Evolutionary conservation across 73 alveolate species (phyloP).

Genomic region (Loxodes magnus): DNA sequence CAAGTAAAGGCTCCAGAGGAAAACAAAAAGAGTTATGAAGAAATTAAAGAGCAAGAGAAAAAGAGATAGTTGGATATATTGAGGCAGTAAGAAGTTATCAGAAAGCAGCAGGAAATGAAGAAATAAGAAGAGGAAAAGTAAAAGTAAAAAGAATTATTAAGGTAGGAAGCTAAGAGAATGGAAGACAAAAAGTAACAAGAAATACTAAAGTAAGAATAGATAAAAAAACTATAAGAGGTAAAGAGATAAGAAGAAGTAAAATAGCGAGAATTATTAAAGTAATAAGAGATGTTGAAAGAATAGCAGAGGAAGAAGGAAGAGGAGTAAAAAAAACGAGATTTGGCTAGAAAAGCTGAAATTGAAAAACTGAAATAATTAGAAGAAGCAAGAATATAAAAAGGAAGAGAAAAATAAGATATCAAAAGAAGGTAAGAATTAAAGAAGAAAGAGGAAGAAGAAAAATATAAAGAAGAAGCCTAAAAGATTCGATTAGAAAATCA

Average conservation of each 20-base stretch:
- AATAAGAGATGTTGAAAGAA: background rate
- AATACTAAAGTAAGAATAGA: background rate
- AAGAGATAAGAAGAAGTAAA: background rate
- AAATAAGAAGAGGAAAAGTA: slow-evolving; percentile 8
- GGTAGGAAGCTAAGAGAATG: background rate
- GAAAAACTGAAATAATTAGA: background rate
- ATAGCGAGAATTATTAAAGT: background rate
- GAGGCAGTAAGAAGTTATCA: slow-evolving; percentile 6
- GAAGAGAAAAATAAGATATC: no score
- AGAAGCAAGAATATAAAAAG: background rate
- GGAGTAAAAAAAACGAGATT: slow-evolving; percentile 8
- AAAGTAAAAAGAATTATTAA: slow-evolving; percentile 6
- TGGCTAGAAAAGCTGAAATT: background rate
- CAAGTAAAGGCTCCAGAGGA: slow-evolving; percentile 4
- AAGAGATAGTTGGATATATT: background rate
- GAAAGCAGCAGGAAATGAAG: slow-evolving; percentile 25
- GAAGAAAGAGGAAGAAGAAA: slow-evolving; percentile 1
- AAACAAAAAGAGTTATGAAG: background rate
- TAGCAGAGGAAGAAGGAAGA: background rate
- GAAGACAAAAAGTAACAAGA: background rate
- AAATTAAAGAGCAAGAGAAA: background rate
- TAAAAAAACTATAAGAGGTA: background rate
- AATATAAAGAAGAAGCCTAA: background rate
- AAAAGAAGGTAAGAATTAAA: no score
- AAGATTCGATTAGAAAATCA: background rate